Base-by-base conservation (phyloP, 805 yeast genomes). In the Blastobotrys terrestris region DNA sequence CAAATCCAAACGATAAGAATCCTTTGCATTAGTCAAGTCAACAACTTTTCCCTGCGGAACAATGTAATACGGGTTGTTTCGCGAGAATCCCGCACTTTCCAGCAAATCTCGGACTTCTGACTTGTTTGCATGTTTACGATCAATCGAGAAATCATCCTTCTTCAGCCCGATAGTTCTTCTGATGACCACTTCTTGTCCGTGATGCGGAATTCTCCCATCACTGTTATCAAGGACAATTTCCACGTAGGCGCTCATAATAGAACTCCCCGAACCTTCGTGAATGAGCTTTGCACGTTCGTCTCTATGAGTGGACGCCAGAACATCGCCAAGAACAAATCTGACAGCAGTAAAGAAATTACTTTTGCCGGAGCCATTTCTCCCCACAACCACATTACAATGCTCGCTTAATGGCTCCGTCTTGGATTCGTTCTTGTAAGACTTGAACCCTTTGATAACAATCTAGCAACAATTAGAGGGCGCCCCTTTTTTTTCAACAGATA, bases 1-100 rank as follows among this genome's bases (percentile, higher is more conserved):
- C 41, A 91, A 71, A 39, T 79, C 77, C 49, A 92, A 73, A 55
- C 97, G 78, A 63, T 91, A 97, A 2, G 79, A 64, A 64, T 90
- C 97, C 60, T 87, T 87, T 0, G 97, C 92, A 63, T 89, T 89
- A 0, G 98, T 92, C 54, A 94, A 74, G 0, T 87, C 77, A 0
- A 96, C 85, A 60, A 94, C 88, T 60, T 87, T 77, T 18, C 99
- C 99, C 69, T 94, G 99, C 0, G 99, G 98, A 3, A 94, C 98
- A 60, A 94, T 92, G 66, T 92, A 92, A 68, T 91, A 92, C 0
- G 97, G 97, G 58, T 90, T 91, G 3, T 89, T 81, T 55, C 86
- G 77, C 0, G 96, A 86, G 63, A 94, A 89, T 0, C 99, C 99
- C 0, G 96, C 96, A 62, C 87, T 84, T 66, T 92, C 97, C 39